Conservation (phyloP, 2,329 filamentous ascomycete species). For the Calonectria montana region DNA sequence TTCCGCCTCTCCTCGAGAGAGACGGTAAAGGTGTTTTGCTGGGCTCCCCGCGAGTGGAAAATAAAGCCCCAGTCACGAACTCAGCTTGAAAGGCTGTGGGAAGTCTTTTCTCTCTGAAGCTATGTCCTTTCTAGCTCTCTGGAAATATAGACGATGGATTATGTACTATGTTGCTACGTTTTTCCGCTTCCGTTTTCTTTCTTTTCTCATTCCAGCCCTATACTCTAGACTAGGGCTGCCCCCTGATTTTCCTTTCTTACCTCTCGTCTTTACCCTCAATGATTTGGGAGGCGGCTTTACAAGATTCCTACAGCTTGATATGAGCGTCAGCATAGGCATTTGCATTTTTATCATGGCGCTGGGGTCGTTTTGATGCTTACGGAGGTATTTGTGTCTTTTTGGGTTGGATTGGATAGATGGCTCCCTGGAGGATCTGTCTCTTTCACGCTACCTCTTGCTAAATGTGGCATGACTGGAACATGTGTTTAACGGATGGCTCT, state of each 20-base stretch:
- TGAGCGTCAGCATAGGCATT: constrained; percentile 1
- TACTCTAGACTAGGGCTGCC: background rate
- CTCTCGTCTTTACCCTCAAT: background rate
- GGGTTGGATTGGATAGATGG: background rate
- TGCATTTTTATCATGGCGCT: constrained; percentile 20
- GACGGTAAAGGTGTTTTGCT: background rate
- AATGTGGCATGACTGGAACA: background rate
- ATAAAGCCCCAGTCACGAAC: constrained; percentile 7
- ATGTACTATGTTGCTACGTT: background rate
- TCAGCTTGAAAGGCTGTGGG: constrained; percentile 1
- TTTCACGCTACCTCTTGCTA: background rate
- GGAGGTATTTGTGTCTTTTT: constrained; percentile 5
- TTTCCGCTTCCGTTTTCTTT: background rate
- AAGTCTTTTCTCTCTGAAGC: background rate
- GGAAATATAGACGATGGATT: constrained; percentile 13
- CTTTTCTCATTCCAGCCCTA: background rate
- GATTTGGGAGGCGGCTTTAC: constrained; percentile 2
- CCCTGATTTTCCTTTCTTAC: background rate
- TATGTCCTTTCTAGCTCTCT: background rate
- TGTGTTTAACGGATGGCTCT: background rate
- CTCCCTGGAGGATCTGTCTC: constrained; percentile 14
- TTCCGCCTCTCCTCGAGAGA: constrained; percentile 17
- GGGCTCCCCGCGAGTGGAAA: background rate
- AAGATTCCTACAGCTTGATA: constrained; percentile 11
- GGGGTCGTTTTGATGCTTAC: constrained; percentile 1